Evolutionary conservation across 345 rosid genomes (phyloP).

Genomic region (Bretschneidera sinensis): DNA sequence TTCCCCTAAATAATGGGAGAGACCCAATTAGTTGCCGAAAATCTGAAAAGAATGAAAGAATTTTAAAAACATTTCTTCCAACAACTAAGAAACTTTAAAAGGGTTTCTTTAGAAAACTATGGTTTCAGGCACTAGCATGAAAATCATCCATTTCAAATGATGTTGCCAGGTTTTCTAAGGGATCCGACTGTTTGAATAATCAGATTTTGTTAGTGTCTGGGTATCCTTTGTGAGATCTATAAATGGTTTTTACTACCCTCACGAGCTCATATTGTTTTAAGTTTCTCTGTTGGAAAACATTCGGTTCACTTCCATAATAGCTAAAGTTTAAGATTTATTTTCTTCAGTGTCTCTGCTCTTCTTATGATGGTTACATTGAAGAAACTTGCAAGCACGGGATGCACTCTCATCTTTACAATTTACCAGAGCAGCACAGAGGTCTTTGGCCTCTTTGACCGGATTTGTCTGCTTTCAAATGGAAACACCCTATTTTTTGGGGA

Average conservation of each 20-base stretch:
- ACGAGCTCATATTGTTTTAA: no score
- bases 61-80: no score
- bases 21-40: no score
- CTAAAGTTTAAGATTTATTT: conserved; percentile 12
- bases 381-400: conserved; percentile 96
- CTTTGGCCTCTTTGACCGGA: conserved; percentile 97
- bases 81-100: no score
- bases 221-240: not conserved
- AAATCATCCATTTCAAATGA: no score
- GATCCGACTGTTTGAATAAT: no score
- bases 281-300: not conserved
- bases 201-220: no score
- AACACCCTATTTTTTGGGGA: conserved; percentile 95
- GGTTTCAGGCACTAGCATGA: no score
- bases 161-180: no score
- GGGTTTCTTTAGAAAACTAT: no score
- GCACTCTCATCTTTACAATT: conserved; percentile 88
- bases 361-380: conserved; percentile 98
- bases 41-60: no score
- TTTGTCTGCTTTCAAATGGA: conserved; percentile 96
- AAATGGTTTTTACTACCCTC: not conserved
- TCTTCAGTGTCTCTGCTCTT: conserved; percentile 85
- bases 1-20: no score
- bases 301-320: not conserved
- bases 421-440: conserved; percentile 98